phyloP scores from a whole-genome alignment of 1,284 basidiomycete genomes.

The Sanghuangporus sanghuang region DNA sequence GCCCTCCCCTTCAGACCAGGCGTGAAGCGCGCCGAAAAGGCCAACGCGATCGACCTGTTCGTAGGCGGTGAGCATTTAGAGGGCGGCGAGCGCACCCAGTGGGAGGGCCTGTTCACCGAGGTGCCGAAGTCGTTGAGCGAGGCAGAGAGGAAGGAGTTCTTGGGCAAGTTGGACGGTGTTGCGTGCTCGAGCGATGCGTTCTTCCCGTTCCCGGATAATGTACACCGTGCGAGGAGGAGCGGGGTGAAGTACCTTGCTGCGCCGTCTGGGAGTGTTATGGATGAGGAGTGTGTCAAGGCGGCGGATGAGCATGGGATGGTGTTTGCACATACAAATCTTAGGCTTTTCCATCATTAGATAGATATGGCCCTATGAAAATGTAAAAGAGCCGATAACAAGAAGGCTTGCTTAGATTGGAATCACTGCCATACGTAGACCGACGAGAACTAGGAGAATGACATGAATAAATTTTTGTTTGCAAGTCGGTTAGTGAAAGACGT shows the following conservation, averaged over 20 bases:
- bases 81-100: slow-evolving; percentile 83
- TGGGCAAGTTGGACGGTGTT: slow-evolving; percentile 72
- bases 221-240: slow-evolving; percentile 87
- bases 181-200: slow-evolving; percentile 96
- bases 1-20: slow-evolving; percentile 95
- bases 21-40: slow-evolving; percentile 95
- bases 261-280: slow-evolving; percentile 96
- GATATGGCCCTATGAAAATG: background rate
- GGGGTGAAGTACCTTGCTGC: slow-evolving; percentile 93
- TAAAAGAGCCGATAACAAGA: background rate
- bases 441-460: too few species aligned
- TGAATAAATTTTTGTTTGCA: too few species aligned
- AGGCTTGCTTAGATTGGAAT: too few species aligned
- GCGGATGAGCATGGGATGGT: slow-evolving; percentile 89
- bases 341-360: slow-evolving; percentile 75
- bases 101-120: slow-evolving; percentile 86
- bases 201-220: slow-evolving; percentile 99
- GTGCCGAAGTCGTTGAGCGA: slow-evolving; percentile 65
- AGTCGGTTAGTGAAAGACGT: too few species aligned
- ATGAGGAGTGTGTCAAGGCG: slow-evolving; percentile 89
- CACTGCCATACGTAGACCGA: too few species aligned
- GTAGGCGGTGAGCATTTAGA: slow-evolving; percentile 89
- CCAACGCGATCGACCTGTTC: slow-evolving; percentile 97
- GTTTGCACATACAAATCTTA: slow-evolving; percentile 79
- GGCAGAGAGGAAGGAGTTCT: slow-evolving; percentile 74